Conservation (phyloP, 495 filamentous ascomycete species). For the Articulospora tetracladia region DNA sequence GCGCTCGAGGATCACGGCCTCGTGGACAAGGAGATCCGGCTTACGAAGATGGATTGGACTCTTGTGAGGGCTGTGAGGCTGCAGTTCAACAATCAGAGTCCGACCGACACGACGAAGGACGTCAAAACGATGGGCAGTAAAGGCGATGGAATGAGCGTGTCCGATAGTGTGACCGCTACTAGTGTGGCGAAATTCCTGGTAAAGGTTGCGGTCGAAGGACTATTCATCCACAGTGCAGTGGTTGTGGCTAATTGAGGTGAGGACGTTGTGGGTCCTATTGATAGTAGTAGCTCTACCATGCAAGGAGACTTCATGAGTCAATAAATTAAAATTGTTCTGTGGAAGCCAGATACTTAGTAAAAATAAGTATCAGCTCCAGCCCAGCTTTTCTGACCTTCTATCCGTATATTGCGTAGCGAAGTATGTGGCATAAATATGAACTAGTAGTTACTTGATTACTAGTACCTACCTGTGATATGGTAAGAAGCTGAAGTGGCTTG, state of each 20-base stretch:
- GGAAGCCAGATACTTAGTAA: too few species aligned
- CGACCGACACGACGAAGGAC: conserved; percentile 25
- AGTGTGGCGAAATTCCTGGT: conserved; percentile 30
- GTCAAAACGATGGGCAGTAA: conserved; percentile 29
- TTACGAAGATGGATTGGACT: conserved; percentile 37
- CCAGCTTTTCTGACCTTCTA: too few species aligned
- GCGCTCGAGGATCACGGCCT: conserved; percentile 41
- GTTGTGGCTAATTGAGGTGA: conserved; percentile 23
- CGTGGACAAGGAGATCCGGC: conserved; percentile 36
- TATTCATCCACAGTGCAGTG: conserved; percentile 24
- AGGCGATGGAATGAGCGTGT: conserved; percentile 27
- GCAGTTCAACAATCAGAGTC: conserved; percentile 29
- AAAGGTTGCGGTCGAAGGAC: conserved; percentile 28
- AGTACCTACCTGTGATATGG: too few species aligned
- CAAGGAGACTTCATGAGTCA: conserved; percentile 16
- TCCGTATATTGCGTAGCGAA: too few species aligned
- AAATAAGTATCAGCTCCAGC: too few species aligned
- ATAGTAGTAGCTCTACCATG: conserved; percentile 15
- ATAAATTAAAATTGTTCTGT: conserved; percentile 22
- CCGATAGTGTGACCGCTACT: conserved; percentile 26
- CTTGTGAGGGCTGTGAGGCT: conserved; percentile 38
- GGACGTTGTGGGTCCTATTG: conserved; percentile 18
- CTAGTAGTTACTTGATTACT: too few species aligned
- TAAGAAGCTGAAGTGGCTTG: too few species aligned
- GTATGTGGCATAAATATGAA: too few species aligned